phyloP scores from a whole-genome alignment of 1,284 basidiomycete genomes.

The Sphaerobolus stellatus region DNA sequence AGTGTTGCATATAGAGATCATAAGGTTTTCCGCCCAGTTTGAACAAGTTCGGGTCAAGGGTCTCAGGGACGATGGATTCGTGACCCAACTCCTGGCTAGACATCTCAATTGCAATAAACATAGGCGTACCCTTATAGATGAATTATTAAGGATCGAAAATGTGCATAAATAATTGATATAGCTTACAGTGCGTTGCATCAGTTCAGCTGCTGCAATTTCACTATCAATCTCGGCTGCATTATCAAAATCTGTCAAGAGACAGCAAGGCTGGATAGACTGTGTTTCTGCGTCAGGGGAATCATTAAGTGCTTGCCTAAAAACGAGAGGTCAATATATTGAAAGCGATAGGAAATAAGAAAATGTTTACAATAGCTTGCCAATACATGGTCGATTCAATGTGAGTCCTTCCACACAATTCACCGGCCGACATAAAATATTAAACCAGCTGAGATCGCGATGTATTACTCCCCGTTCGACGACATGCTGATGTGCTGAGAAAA shows the following conservation, averaged over 20 bases:
- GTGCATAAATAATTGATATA: not conserved
- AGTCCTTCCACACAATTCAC: not conserved
- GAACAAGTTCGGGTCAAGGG: not conserved
- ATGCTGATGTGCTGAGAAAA: not conserved
- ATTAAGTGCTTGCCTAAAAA: no score
- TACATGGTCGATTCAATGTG: not conserved
- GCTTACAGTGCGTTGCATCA: not conserved
- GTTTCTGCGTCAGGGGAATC: no score
- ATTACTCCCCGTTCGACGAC: not conserved
- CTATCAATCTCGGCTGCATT: not conserved
- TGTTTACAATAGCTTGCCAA: not conserved
- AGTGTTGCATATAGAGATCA: not conserved
- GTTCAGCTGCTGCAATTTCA: no score
- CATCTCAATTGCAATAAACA: slow-evolving; percentile 7
- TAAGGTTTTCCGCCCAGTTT: not conserved
- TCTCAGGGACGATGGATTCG: not conserved
- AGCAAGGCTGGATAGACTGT: not conserved
- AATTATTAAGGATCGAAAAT: not conserved
- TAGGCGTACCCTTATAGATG: slow-evolving; percentile 7
- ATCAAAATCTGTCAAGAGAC: slow-evolving; percentile 7
- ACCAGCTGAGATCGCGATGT: slow-evolving; percentile 13
- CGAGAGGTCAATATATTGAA: no score
- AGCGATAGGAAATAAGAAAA: no score
- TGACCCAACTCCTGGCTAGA: not conserved
- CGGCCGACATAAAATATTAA: slow-evolving; percentile 1